These are phyloP conservation scores for Penicillium capsulatum DNA, from an alignment of 2,329 filamentous ascomycete species.

Conservation along the genomic window DNA sequence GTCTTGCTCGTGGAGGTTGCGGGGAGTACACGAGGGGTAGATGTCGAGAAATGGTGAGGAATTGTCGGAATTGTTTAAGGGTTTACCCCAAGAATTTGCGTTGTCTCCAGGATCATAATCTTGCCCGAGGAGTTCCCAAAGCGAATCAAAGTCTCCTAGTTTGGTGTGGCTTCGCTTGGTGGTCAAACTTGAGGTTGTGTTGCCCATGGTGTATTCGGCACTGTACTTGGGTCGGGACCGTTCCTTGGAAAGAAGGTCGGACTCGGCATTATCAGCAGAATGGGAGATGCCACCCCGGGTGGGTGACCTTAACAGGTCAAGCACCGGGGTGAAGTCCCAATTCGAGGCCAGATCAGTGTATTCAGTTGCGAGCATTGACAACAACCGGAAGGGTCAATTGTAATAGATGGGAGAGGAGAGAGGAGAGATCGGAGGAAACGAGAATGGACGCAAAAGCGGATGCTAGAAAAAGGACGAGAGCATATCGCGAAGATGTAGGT, in stretches of 20 bases:
- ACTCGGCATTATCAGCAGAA: conserved; percentile 11
- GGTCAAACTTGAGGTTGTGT: neutral
- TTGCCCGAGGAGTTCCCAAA: conserved; percentile 40
- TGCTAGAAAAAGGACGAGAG: neutral
- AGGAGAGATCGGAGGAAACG: neutral
- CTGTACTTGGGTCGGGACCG: too few relatives aligned
- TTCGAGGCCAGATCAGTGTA: conserved; percentile 26
- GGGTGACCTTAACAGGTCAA: conserved; percentile 41
- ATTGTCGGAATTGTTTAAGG: neutral
- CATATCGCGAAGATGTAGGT: neutral
- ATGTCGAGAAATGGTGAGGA: neutral
- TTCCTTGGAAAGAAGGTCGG: conserved; percentile 5
- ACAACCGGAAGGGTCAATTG: neutral
- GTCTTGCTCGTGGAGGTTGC: too few relatives aligned
- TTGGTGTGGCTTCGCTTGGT: conserved; percentile 15
- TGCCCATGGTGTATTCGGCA: conserved; percentile 2
- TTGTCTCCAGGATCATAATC: conserved; percentile 7
- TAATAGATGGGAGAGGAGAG: neutral
- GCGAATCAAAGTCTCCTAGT: conserved; percentile 43
- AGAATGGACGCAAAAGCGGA: neutral
- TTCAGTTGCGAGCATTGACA: conserved; percentile 29
- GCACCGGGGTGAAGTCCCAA: conserved; percentile 47
- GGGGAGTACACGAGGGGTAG: too few relatives aligned
- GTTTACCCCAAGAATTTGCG: neutral
- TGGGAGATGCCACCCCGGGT: conserved; percentile 14